Evolutionary conservation across 1,139 yeast species (phyloP).

Genomic region (Pichia sp.): DNA sequence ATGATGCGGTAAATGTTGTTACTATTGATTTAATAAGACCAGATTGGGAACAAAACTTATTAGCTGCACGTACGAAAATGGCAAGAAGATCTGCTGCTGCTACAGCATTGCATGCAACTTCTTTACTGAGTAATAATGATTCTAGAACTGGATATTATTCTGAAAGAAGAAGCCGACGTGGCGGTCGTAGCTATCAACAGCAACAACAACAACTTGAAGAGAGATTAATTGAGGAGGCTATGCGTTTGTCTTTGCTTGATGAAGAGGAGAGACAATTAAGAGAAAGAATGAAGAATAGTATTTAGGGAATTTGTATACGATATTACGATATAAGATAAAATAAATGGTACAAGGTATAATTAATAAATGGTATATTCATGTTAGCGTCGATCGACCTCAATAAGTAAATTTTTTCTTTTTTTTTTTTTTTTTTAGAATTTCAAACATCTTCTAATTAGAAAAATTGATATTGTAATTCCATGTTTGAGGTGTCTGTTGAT

Average conservation of each 20-base stretch:
- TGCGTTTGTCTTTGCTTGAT: slow-evolving; percentile 64
- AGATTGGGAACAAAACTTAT: slow-evolving; percentile 78
- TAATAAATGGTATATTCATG: neutral
- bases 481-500: too few relatives aligned
- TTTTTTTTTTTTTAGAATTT: too few relatives aligned
- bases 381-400: neutral
- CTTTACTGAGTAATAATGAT: slow-evolving; percentile 41
- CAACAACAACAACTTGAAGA: slow-evolving; percentile 45
- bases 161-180: neutral
- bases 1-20: slow-evolving; percentile 59
- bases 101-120: slow-evolving; percentile 84
- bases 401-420: too few relatives aligned
- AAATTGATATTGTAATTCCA: too few relatives aligned
- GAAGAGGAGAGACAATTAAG: slow-evolving; percentile 30
- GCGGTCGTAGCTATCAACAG: slow-evolving; percentile 5
- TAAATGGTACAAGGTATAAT: neutral
- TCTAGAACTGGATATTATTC: neutral
- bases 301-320: neutral
- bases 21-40: slow-evolving; percentile 82
- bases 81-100: slow-evolving; percentile 92
- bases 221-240: slow-evolving; percentile 78
- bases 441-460: too few relatives aligned
- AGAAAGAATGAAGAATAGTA: neutral
- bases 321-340: neutral
- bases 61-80: slow-evolving; percentile 63